These are phyloP conservation scores for Scheffersomyces coipomensis DNA, from an alignment of 805 yeast species.

Conservation along the genomic window DNA sequence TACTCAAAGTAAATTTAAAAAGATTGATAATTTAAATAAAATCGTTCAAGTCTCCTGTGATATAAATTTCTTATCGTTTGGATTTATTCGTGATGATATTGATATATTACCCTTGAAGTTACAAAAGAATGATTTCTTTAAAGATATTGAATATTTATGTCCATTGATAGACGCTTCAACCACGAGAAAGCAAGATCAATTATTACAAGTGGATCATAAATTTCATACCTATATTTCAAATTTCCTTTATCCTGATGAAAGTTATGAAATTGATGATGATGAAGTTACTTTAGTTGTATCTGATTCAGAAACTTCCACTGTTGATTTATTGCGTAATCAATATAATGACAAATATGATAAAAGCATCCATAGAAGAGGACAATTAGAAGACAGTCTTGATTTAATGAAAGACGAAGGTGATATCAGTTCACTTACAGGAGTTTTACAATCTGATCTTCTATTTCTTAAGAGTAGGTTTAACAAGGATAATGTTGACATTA, in stretches of 20 bases:
- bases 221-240: slow-evolving; percentile 25
- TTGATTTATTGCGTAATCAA: slow-evolving; percentile 16
- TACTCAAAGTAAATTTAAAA: slow-evolving; percentile 49
- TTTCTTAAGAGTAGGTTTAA: slow-evolving; percentile 5
- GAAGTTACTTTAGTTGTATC: slow-evolving; percentile 9
- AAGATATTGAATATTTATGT: slow-evolving; percentile 57
- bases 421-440: slow-evolving; percentile 1
- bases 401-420: slow-evolving; percentile 6
- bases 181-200: slow-evolving; percentile 40
- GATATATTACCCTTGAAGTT: slow-evolving; percentile 58
- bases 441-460: slow-evolving; percentile 7
- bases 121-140: slow-evolving; percentile 42
- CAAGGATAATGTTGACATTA: neutral
- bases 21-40: slow-evolving; percentile 53
- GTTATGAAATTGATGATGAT: slow-evolving; percentile 6
- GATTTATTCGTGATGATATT: slow-evolving; percentile 62
- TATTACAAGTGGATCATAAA: slow-evolving; percentile 30
- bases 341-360: slow-evolving; percentile 15
- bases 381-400: slow-evolving; percentile 15
- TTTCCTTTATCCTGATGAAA: slow-evolving; percentile 21
- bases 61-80: slow-evolving; percentile 61
- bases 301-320: slow-evolving; percentile 5
- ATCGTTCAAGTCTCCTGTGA: slow-evolving; percentile 67
- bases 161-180: slow-evolving; percentile 36
- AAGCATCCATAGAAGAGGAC: slow-evolving; percentile 9